These are phyloP conservation scores for sweet orange (Citrus sinensis) DNA, from an alignment of 345 rosid genomes.

Conservation along the genomic window DVS_A1.0 CM039166.1:10358001-10358500, in stretches of 20 bases:
- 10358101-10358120: not conserved
- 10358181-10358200: not conserved
- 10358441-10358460: no score
- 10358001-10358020: slow-evolving; percentile 4
- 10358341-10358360: not conserved
- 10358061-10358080: not conserved
- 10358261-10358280: not conserved
- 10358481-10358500: no score
- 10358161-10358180: not conserved
- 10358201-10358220: not conserved
- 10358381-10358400: no score
- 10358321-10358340: no score
- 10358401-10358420: no score
- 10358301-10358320: no score
- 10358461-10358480: no score
- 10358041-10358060: not conserved
- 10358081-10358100: not conserved
- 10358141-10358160: not conserved
- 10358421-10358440: no score
- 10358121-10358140: not conserved
- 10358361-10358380: not conserved
- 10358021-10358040: not conserved
- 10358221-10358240: not conserved
- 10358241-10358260: not conserved
- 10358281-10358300: not conserved